Percentiles rank a stretch among this genome's conserved stretches.
Conservation (phyloP, 2,329 filamentous ascomycete genomes). For the Colletotrichum magnum region DNA sequence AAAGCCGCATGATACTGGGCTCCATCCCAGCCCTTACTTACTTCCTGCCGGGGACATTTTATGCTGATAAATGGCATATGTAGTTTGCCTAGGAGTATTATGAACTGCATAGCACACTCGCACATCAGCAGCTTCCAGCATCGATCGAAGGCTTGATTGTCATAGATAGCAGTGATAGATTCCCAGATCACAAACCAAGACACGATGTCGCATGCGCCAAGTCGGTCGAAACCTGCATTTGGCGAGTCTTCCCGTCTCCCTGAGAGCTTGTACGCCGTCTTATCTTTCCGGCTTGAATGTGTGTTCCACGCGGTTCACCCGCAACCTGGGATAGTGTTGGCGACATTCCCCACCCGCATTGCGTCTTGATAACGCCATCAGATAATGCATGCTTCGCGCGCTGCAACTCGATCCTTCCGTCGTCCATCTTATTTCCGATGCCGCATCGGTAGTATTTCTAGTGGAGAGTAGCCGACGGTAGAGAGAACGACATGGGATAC, state of each 20-base stretch:
- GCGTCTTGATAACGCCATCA: conserved; percentile 33
- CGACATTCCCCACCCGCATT: conserved; percentile 35
- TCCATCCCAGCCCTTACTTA: too few species aligned
- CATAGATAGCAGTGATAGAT: background rate
- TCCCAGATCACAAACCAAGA: background rate
- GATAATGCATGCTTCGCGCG: conserved; percentile 19
- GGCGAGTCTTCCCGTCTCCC: background rate
- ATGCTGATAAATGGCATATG: too few species aligned
- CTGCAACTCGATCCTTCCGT: conserved; percentile 2
- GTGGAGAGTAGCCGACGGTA: conserved; percentile 9
- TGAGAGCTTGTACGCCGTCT: background rate
- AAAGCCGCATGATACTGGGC: too few species aligned
- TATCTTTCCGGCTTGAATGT: conserved; percentile 3
- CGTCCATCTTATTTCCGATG: conserved; percentile 7
- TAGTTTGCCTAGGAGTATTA: background rate
- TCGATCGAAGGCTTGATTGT: background rate
- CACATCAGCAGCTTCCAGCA: background rate
- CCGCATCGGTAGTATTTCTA: background rate
- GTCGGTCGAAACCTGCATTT: background rate
- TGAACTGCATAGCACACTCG: too few species aligned
- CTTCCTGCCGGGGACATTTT: too few species aligned
- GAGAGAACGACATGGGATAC: background rate
- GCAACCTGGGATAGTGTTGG: conserved; percentile 13
- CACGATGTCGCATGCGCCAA: background rate
- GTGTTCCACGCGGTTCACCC: background rate